phyloP scores from a whole-genome alignment of 2,329 filamentous ascomycete species.

The Bretziella fagacearum region DNA sequence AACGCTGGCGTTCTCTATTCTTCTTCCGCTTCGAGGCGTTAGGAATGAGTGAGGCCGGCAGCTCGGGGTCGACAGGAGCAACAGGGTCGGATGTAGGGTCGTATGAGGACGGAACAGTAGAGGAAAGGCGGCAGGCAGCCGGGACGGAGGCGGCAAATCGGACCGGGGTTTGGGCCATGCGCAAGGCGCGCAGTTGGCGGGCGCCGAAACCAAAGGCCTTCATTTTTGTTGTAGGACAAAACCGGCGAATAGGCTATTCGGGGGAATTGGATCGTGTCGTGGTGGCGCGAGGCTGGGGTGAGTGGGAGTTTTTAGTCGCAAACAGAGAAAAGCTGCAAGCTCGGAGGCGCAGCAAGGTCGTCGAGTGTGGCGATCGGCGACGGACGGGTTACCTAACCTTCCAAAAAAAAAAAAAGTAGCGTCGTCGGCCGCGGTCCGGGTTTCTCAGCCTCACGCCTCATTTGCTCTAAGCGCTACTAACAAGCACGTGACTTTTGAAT shows the following conservation, averaged over 20 bases:
- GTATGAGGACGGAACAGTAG: constrained; percentile 2
- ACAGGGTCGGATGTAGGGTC: not conserved
- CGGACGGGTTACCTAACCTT: constrained; percentile 1
- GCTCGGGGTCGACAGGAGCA: not conserved
- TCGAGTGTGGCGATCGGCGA: not conserved
- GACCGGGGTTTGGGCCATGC: constrained; percentile 18
- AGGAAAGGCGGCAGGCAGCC: constrained; percentile 3
- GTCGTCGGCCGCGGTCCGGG: not conserved
- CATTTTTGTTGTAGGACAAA: constrained; percentile 10
- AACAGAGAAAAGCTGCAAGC: not conserved
- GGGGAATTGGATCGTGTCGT: not conserved
- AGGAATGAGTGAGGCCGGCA: not conserved
- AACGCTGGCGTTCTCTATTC: constrained; percentile 9
- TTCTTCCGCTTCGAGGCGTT: not conserved
- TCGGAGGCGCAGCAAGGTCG: not conserved
- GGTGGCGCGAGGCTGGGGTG: not conserved
- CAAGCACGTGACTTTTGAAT: constrained; percentile 8
- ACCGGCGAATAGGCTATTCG: not conserved
- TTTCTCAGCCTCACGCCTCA: constrained; percentile 14
- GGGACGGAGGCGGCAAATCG: constrained; percentile 17
- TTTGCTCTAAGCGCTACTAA: not conserved
- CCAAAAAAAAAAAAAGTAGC: constrained; percentile 1
- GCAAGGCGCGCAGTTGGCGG: constrained; percentile 23
- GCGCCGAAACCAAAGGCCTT: constrained; percentile 14
- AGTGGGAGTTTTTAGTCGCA: not conserved